These are phyloP conservation scores for Kwoniella shandongensis DNA, from an alignment of 768 basidiomycete genomes.

Conservation along the genomic window DNA sequence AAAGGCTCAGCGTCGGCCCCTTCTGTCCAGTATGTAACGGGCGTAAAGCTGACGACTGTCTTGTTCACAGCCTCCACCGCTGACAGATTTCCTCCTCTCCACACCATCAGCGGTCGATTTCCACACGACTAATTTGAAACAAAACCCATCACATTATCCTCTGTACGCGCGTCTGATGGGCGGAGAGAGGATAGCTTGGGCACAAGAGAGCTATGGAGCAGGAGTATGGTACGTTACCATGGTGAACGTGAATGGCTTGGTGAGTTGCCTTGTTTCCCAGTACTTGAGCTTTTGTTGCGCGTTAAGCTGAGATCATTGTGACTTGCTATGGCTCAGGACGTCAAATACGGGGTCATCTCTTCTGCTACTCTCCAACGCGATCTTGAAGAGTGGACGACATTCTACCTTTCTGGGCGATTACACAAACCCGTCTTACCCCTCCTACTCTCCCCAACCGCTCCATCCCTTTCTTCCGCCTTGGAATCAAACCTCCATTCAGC, in stretches of 20 bases:
- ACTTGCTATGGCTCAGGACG: constrained; percentile 59
- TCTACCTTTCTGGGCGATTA: constrained; percentile 93
- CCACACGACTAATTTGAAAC: constrained; percentile 92
- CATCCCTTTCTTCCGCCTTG: constrained; percentile 70
- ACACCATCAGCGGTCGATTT: constrained; percentile 91
- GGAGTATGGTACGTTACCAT: constrained; percentile 97
- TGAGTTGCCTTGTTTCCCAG: constrained; percentile 57
- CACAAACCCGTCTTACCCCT: constrained; percentile 71
- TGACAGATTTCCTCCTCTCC: constrained; percentile 96
- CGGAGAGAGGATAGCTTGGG: constrained; percentile 71
- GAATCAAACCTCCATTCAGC: constrained; percentile 92
- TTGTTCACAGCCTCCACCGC: constrained; percentile 59
- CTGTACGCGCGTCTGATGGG: constrained; percentile 82
- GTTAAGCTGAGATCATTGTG: background rate
- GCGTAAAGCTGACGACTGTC: background rate
- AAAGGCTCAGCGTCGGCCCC: too few species aligned
- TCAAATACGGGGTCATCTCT: constrained; percentile 96
- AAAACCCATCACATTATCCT: constrained; percentile 88
- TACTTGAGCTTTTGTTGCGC: background rate
- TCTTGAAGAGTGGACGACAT: constrained; percentile 83
- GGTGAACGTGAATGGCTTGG: constrained; percentile 77
- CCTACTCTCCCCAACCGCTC: background rate
- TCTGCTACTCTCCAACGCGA: constrained; percentile 86
- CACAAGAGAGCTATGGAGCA: constrained; percentile 66
- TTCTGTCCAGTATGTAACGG: too few species aligned